These are phyloP conservation scores for Obelidium mucronatum DNA, from an alignment of 192 early-diverging fungal genomes.

Conservation along the genomic window DNA sequence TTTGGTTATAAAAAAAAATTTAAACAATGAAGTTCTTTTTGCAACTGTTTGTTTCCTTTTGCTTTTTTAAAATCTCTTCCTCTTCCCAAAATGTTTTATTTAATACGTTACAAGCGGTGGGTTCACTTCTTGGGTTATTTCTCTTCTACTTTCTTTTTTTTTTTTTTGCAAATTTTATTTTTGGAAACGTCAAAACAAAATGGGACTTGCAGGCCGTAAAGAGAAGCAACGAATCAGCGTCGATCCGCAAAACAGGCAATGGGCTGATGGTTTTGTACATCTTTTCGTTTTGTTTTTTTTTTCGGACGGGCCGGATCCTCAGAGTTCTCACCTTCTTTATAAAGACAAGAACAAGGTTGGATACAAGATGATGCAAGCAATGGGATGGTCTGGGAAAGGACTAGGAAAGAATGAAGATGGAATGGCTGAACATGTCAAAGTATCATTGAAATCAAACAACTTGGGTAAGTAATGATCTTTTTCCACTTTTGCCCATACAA, in stretches of 20 bases:
- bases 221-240: conserved; percentile 80
- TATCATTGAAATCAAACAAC: conserved; percentile 84
- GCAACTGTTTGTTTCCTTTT: neutral
- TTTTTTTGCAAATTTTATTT: conserved; percentile 1
- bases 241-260: conserved; percentile 92
- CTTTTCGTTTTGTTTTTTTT: neutral
- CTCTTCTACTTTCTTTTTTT: neutral
- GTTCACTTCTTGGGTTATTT: neutral
- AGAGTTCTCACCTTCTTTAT: neutral
- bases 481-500: neutral
- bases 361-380: conserved; percentile 89
- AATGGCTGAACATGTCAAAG: conserved; percentile 82
- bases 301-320: neutral
- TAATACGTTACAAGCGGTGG: neutral
- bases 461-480: conserved; percentile 59
- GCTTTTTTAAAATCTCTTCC: neutral
- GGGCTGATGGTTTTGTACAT: conserved; percentile 75
- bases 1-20: neutral
- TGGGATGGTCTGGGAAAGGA: conserved; percentile 98
- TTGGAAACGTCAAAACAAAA: conserved; percentile 35
- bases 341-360: conserved; percentile 85
- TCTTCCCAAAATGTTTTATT: neutral
- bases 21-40: no score
- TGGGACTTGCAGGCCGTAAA: conserved; percentile 76
- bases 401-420: conserved; percentile 91